A percentile compares a stretch with the other conserved stretches of the same genome.
Conservation (phyloP, 2,329 filamentous ascomycete species). For the Podosphaera aphanis region DNA sequence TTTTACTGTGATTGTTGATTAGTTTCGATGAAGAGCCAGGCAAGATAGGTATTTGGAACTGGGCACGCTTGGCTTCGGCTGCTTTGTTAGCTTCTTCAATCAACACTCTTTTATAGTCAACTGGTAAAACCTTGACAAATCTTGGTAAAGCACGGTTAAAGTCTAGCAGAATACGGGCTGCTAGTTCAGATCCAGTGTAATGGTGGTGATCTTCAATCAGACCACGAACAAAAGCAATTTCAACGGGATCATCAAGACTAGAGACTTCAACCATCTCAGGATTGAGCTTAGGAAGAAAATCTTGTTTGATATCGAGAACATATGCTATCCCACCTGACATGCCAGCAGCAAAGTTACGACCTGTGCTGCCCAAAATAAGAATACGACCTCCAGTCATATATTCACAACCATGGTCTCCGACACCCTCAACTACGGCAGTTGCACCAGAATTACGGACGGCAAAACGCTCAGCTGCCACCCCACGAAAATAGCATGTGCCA, state of each 20-base stretch:
- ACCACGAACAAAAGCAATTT: conserved; percentile 75
- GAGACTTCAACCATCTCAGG: conserved; percentile 91
- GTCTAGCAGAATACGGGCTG: conserved; percentile 79
- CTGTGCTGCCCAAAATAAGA: conserved; percentile 65
- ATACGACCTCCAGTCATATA: conserved; percentile 97
- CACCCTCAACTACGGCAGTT: conserved; percentile 84
- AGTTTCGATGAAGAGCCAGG: conserved; percentile 38
- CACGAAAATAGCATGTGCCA: conserved; percentile 88
- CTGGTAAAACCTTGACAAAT: conserved; percentile 81
- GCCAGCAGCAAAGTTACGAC: conserved; percentile 90
- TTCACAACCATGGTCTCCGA: conserved; percentile 90
- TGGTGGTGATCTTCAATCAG: conserved; percentile 93
- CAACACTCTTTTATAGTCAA: conserved; percentile 88
- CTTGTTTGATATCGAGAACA: conserved; percentile 67
- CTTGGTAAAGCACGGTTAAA: conserved; percentile 76
- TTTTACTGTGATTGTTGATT: conserved; percentile 40
- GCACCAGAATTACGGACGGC: conserved; percentile 91
- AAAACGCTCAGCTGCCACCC: conserved; percentile 87
- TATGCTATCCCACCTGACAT: conserved; percentile 98
- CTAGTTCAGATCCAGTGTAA: conserved; percentile 88
- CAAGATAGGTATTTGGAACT: conserved; percentile 59
- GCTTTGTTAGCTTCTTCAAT: conserved; percentile 68
- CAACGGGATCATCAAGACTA: conserved; percentile 57
- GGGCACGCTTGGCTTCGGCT: conserved; percentile 60
- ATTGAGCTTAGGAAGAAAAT: conserved; percentile 87